phyloP scores from a whole-genome alignment of 805 yeast genomes.

The Wickerhamiella azyma region DNA sequence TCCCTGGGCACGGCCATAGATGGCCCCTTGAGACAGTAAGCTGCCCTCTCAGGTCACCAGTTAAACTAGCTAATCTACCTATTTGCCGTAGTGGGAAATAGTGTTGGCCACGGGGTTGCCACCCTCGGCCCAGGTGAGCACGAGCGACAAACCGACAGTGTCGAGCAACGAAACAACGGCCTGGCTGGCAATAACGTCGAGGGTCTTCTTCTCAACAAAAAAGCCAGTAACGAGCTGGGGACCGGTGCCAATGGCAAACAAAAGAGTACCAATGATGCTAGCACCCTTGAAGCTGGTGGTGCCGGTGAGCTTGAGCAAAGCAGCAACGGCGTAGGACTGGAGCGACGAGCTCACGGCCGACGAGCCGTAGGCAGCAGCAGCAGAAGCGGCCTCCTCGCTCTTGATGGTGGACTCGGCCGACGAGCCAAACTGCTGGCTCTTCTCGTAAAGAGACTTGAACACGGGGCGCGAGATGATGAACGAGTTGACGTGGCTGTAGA shows the following conservation, averaged over 20 bases:
- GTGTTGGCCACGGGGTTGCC: conserved; percentile 11
- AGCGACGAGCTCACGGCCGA: conserved; percentile 26
- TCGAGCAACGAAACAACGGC: conserved; percentile 26
- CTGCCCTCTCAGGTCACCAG: no score
- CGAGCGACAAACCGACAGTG: conserved; percentile 30
- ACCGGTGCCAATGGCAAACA: conserved; percentile 27
- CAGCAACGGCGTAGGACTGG: conserved; percentile 31
- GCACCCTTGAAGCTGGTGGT: conserved; percentile 29
- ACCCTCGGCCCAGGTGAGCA: conserved; percentile 24
- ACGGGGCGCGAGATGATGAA: conserved; percentile 28
- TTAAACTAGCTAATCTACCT: not conserved
- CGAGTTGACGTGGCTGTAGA: conserved; percentile 26
- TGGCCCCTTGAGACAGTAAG: no score
- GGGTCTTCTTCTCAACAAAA: conserved; percentile 25
- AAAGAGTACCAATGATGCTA: conserved; percentile 26
- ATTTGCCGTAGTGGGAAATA: conserved; percentile 2
- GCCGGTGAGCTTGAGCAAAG: conserved; percentile 28
- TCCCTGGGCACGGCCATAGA: no score
- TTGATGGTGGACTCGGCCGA: conserved; percentile 25
- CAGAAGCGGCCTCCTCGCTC: conserved; percentile 28
- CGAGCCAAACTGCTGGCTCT: conserved; percentile 21
- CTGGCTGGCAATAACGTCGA: conserved; percentile 25
- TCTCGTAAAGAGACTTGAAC: conserved; percentile 28
- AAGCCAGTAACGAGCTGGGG: conserved; percentile 26
- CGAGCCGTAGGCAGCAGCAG: conserved; percentile 25